Evolutionary conservation across 78 protist species (phyloP), one percentile per base, ranked within the genome.

Genomic region (Dictyostelium discoideum): DNA sequence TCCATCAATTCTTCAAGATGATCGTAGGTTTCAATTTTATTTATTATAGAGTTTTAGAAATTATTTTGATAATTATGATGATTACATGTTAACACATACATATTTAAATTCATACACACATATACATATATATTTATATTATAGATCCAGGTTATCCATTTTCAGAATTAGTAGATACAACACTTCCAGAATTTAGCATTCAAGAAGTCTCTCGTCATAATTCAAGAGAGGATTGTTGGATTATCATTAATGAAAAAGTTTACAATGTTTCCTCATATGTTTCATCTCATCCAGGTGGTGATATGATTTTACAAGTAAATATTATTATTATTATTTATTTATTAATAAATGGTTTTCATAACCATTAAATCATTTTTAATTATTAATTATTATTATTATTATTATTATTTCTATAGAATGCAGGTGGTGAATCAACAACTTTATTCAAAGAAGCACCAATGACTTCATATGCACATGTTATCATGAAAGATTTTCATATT

Each of bases 161-260:
- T 77, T 90, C 94, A 44, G 46, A 16, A 16, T 72, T 90, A 46
- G 44, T 80, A 9, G 94, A 90, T 48, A 74, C 73, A 46, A 82
- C 87, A 67, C 40, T 90, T 10, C 94, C 94, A 80, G 86, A 50
- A 57, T 97, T 96, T 84, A 90, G 98, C 11, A 20, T 74, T 50
- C 97, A 93, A 63, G 98, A 96, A 32, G 97, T 97, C 39, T 93
- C 97, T 8, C 92, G 57, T 80, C 98, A 97, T 92, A 97, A 93
- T 76, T 96, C 86, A 37, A 97, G 94, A 82, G 93, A 72, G 5
- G 98, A 97, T 85, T 96, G 97, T 86, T 97, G 98, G 98, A 32
- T 93, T 24, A 85, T 97, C 74, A 95, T 97, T 24, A 80, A 93
- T 65, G 98, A 96, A 57, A 82, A 88, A 76, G 94, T 90, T 26